phyloP scores from a whole-genome alignment of 345 rosid species.

The Brassica juncea region DNA sequence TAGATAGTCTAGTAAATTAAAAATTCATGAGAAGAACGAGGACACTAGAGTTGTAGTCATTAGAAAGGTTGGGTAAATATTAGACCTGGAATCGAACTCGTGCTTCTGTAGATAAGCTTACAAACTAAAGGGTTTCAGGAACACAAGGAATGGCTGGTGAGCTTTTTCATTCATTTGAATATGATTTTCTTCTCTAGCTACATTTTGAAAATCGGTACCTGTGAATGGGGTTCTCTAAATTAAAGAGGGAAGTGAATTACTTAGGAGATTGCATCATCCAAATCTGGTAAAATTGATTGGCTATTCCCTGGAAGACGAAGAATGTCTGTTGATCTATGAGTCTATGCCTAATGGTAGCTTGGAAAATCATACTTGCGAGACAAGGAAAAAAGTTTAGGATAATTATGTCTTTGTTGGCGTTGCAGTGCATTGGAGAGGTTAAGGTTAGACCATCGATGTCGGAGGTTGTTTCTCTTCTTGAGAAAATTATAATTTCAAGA shows the following conservation, averaged over 20 bases:
- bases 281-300: slow-evolving; percentile 81
- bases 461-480: slow-evolving; percentile 53
- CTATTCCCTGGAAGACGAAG: slow-evolving; percentile 60
- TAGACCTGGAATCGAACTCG: neutral
- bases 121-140: no score
- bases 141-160: no score
- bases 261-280: slow-evolving; percentile 75
- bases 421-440: slow-evolving; percentile 70
- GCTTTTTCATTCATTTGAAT: neutral
- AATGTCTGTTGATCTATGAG: slow-evolving; percentile 81
- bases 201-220: neutral
- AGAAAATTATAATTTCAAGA: slow-evolving; percentile 38
- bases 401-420: slow-evolving; percentile 61
- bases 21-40: no score
- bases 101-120: no score
- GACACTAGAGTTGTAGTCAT: no score
- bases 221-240: slow-evolving; percentile 7
- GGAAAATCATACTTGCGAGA: slow-evolving; percentile 62
- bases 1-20: no score
- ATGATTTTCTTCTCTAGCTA: neutral
- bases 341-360: slow-evolving; percentile 76
- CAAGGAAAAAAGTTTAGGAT: slow-evolving; percentile 57
- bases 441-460: slow-evolving; percentile 66
- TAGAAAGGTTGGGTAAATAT: no score
- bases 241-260: slow-evolving; percentile 70